Percentiles rank a stretch among this genome's conserved stretches.
These are phyloP conservation scores for Zymoseptoria crescenta DNA, from an alignment of 2,329 filamentous ascomycete genomes.

Conservation along the genomic window DNA sequence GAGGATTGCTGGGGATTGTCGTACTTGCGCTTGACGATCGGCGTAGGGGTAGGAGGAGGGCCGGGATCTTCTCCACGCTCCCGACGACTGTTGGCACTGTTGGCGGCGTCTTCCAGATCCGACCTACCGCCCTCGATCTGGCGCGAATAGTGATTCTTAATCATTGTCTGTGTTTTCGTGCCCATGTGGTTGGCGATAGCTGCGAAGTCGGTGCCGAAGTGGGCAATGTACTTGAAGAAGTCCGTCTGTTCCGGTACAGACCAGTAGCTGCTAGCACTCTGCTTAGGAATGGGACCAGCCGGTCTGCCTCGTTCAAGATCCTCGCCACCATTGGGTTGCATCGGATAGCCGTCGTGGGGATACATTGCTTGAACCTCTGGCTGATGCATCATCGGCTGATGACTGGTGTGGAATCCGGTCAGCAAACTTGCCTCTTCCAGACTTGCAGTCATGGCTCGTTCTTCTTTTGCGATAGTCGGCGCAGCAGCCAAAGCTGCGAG, in stretches of 20 bases:
- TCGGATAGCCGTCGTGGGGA: constrained; percentile 15
- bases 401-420: constrained; percentile 20
- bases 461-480: constrained; percentile 28
- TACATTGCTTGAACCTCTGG: constrained; percentile 16
- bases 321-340: constrained; percentile 8
- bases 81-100: constrained; percentile 35
- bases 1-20: constrained; percentile 33
- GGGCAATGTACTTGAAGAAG: constrained; percentile 62
- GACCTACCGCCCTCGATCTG: constrained; percentile 36
- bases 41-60: constrained; percentile 42
- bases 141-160: constrained; percentile 48
- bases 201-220: constrained; percentile 73
- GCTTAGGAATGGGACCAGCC: constrained; percentile 18
- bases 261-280: constrained; percentile 65
- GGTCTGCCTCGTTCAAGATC: constrained; percentile 20
- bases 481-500: constrained; percentile 31
- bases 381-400: constrained; percentile 8
- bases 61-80: constrained; percentile 40
- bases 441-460: constrained; percentile 18
- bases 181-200: constrained; percentile 72
- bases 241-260: constrained; percentile 74
- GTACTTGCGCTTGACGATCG: constrained; percentile 41
- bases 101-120: constrained; percentile 36
- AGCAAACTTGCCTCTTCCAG: constrained; percentile 30
- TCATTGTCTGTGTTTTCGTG: constrained; percentile 82